Evolutionary conservation across 768 basidiomycete genomes (phyloP), one percentile per base, ranked within the genome.

Genomic region (Phanerodontia chrysosporium): DNA sequence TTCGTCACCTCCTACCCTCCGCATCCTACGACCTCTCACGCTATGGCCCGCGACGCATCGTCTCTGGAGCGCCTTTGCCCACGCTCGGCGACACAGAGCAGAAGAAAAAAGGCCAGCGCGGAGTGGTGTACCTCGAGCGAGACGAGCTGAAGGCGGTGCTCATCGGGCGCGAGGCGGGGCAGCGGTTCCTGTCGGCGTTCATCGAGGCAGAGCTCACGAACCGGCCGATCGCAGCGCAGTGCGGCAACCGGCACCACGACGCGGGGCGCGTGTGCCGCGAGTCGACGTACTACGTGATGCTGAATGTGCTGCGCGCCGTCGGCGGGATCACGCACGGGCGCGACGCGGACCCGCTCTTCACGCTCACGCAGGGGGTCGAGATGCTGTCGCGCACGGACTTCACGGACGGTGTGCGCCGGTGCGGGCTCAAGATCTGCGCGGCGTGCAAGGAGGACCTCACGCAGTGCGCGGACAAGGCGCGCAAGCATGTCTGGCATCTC

Each of bases 11-110:
- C 57, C 78, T 90, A n/a, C 82, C 86, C 3, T 75, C 86, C 24
- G 89, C 89, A 0, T 81, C 88, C 64, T 90, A 90, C 68, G 89
- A 90, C 62, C 77, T 91, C 49, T 81, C 85, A 1, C 79, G 89
- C 45, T 90, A 90, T 61, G 86, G 82, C 0, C 85, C 87, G 0
- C 85, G 85, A 71, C 83, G 82, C 69, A 87, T 89, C 61, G 72
- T 86, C 65, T 49, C 73, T 0, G 89, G 89, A 2, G 75, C 83
- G 0, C 67, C 72, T 12, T 14, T 28, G 16, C 49, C 49, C 29
- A 16, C 49, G 29, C 14, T 25, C 46, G 46, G 7, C 46, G 21
- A 16, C 24, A 3, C 27, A 13, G 6, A n/a, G n/a, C 49, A 51
- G 13, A 51, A 13, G 49, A 51, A 2, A 10, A 28, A n/a, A n/a